Evolutionary conservation across 306 rosid genomes (phyloP), one percentile per base, ranked within the genome.

Genomic region (Ormosia semicastrata): DNA sequence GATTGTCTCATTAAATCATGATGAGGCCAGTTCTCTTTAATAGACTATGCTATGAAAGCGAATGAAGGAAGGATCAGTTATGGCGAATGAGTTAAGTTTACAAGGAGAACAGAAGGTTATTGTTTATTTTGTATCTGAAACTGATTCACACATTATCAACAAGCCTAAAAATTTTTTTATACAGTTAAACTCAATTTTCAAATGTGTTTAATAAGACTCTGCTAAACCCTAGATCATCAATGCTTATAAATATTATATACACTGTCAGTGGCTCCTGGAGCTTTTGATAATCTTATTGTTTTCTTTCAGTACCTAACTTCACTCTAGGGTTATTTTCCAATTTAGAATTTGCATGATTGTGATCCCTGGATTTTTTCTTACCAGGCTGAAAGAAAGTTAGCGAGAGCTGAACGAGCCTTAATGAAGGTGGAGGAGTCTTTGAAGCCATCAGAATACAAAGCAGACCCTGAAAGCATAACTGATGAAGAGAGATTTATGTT

Each of bases 401-500:
- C 9, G 77, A 89, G 84, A 88, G 99, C 98, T 59, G 98, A 93
- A 81, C 84, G 73, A 64, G 96, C 93, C 85, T 88, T 95, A 60
- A 83, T 71, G 62, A 93, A 93, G 88, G 98, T 93, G 36, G 99
- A 93, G 87, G 83, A 41, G 54, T 88, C 79, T 81, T 81, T 93
- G 87, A 89, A 69, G 86, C 99, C 99, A 58, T 76, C 97, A 47
- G 85, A 84, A 62, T 76, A 46, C 84, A 91, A 80, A 85, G 89
- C 97, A 8, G 98, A 92, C 79, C 94, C 94, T 47, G 90, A 90
- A 43, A 95, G 98, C 88, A 88, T 95, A 86, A 89, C 94, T 60
- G 97, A 93, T 15, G 99, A 95, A 85, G 99, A 95, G 93, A 93
- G 99, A 77, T 95, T 93, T 83, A 95, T 95, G 99, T 95, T 95